Evolutionary conservation across 768 basidiomycete genomes (phyloP), one percentile per base, ranked within the genome.

Genomic region (Pisolithus albus): DNA sequence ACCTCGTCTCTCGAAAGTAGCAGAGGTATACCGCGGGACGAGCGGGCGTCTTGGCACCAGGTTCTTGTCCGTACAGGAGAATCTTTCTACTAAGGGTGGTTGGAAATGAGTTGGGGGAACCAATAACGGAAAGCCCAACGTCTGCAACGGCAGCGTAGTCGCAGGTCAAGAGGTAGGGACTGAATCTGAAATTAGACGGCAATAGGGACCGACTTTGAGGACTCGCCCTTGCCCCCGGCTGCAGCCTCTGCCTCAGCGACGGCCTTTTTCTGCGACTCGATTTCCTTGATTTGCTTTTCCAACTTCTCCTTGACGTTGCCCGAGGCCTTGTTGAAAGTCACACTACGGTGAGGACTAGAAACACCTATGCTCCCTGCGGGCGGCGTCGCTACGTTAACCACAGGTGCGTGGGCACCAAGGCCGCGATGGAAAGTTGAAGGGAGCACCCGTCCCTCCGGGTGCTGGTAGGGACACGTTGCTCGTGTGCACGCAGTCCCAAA

Each of bases 401-500:
- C 57, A 7, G 84, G 83, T 0, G 79, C 77, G 24, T 69, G 75
- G 4, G 78, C 72, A 15, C 81, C 75, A 24, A 92, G 66, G 0
- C 89, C 88, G 19, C 88, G 84, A 62, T 92, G 87, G 77, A 92
- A 92, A 11, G 82, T 72, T 3, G 81, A 75, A 3, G 90, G 89
- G 7, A 91, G 75, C 21, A 88, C 86, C 11, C 90, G 85, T 9
- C 86, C 87, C 51, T 88, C 82, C 0, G 95, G 95, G 64, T 99
- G 95, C 56, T 88, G 82, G 76, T 86, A 99, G n/a, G 82, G 70
- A 66, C 95, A 98, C 56, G 82, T 78, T 32, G 83, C 82, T 50
- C 91, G 82, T 8, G 92, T 96, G 68, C 95, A 98, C 18, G 73
- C 79, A 13, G 86, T 73, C 19, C 91, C 94, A 59, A 90, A 97